phyloP scores from a whole-genome alignment of 2,329 filamentous ascomycete genomes.

The Pyricularia grisea region DNA sequence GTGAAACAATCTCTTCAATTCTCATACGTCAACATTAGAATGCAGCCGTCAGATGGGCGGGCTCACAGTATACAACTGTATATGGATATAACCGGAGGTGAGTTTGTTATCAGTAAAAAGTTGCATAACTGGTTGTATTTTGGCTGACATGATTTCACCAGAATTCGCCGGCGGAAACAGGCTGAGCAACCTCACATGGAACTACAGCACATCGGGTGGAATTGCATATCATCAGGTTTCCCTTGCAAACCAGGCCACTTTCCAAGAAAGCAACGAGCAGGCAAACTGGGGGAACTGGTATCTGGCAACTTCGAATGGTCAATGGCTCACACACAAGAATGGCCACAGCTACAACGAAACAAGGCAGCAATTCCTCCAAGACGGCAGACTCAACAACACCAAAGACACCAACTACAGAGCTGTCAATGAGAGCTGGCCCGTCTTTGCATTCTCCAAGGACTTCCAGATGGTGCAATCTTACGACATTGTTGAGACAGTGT shows the following conservation, averaged over 20 bases:
- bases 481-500: constrained; percentile 38
- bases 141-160: constrained; percentile 19
- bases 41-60: constrained; percentile 51
- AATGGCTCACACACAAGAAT: constrained; percentile 57
- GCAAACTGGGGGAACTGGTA: constrained; percentile 77
- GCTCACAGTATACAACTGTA: constrained; percentile 61
- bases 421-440: constrained; percentile 61
- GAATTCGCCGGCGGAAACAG: constrained; percentile 64
- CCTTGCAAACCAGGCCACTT: constrained; percentile 49
- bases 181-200: constrained; percentile 49
- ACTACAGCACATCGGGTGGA: constrained; percentile 36
- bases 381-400: constrained; percentile 52
- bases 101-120: constrained; percentile 14
- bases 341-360: constrained; percentile 55
- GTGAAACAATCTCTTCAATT: constrained; percentile 59
- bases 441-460: constrained; percentile 67
- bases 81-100: constrained; percentile 61
- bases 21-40: constrained; percentile 58
- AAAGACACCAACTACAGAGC: constrained; percentile 57
- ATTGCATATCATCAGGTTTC: constrained; percentile 58
- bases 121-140: neutral
- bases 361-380: constrained; percentile 54
- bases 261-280: constrained; percentile 60
- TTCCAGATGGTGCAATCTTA: constrained; percentile 34
- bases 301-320: constrained; percentile 55